phyloP scores from a whole-genome alignment of 768 basidiomycete species.

The Boletus edulis region DNA sequence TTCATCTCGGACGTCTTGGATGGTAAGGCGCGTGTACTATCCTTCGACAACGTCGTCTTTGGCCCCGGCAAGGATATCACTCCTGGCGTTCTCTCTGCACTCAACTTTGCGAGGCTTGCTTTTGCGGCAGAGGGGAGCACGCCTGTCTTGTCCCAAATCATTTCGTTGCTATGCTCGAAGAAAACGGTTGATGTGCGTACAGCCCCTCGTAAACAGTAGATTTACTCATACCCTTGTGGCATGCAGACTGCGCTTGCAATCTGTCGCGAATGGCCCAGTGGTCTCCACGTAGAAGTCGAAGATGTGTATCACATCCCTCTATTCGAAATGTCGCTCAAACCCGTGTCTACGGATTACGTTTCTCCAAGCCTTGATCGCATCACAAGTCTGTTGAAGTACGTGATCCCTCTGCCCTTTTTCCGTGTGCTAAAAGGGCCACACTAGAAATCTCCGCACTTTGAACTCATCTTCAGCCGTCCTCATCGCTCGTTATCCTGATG shows the following conservation, averaged over 20 bases:
- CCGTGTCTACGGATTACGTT: slow-evolving; percentile 35
- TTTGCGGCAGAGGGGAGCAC: slow-evolving; percentile 24
- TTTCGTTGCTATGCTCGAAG: slow-evolving; percentile 10
- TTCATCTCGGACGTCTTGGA: slow-evolving; percentile 15
- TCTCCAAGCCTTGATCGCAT: slow-evolving; percentile 35
- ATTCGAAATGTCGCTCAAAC: slow-evolving; percentile 42
- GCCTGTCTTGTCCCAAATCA: slow-evolving; percentile 8
- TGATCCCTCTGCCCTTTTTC: neutral
- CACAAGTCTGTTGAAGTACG: slow-evolving; percentile 22
- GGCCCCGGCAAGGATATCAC: slow-evolving; percentile 30
- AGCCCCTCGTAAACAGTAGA: neutral
- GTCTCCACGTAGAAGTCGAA: slow-evolving; percentile 48
- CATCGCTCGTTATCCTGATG: slow-evolving; percentile 61
- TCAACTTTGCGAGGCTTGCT: slow-evolving; percentile 55
- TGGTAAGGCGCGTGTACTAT: slow-evolving; percentile 37
- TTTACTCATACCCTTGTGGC: neutral
- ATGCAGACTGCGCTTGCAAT: slow-evolving; percentile 51
- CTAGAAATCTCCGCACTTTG: slow-evolving; percentile 21
- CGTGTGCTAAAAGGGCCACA: slow-evolving; percentile 3
- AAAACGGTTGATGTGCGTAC: slow-evolving; percentile 20
- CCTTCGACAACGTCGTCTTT: slow-evolving; percentile 43
- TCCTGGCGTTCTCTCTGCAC: slow-evolving; percentile 53
- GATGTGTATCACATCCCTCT: slow-evolving; percentile 46
- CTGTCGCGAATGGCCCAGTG: slow-evolving; percentile 46
- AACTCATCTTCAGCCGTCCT: slow-evolving; percentile 35